Percentiles rank a stretch among this genome's conserved stretches.
phyloP scores from a whole-genome alignment of 768 basidiomycete genomes.

The Sarcodon sp. region DNA sequence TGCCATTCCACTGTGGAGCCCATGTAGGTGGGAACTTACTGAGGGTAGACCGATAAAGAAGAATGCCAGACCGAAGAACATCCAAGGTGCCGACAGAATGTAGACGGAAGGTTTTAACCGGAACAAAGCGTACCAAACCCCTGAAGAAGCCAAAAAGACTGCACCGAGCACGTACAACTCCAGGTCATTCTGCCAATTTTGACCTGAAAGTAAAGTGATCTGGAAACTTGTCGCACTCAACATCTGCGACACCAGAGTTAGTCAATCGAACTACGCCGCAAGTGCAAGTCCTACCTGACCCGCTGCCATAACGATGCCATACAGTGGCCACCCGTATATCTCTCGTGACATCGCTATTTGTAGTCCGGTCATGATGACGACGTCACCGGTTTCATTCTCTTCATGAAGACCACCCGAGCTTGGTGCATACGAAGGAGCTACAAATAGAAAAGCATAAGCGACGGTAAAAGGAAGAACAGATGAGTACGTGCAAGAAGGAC shows the following conservation, averaged over 20 bases:
- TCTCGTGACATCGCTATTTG: constrained; percentile 79
- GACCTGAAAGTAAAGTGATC: constrained; percentile 79
- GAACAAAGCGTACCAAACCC: constrained; percentile 87
- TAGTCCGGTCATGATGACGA: constrained; percentile 67
- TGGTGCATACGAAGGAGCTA: constrained; percentile 27
- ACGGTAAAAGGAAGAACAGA: constrained; percentile 10
- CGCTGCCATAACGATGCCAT: constrained; percentile 77
- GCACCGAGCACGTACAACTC: constrained; percentile 87
- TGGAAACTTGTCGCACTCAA: constrained; percentile 90
- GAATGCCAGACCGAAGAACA: constrained; percentile 87
- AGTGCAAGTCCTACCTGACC: constrained; percentile 45
- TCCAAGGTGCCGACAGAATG: constrained; percentile 77
- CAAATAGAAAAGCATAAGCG: constrained; percentile 1
- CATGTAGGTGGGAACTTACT: constrained; percentile 40
- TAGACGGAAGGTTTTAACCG: constrained; percentile 80
- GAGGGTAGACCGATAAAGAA: constrained; percentile 86
- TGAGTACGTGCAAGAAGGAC: constrained; percentile 55
- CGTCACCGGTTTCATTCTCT: constrained; percentile 26
- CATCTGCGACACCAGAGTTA: constrained; percentile 33
- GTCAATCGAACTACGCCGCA: background rate
- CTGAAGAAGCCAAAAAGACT: constrained; percentile 76
- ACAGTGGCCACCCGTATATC: constrained; percentile 80
- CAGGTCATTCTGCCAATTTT: constrained; percentile 67
- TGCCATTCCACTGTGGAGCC: constrained; percentile 53
- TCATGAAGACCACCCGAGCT: constrained; percentile 35